Percentiles rank a stretch among this genome's conserved stretches.
phyloP scores from a whole-genome alignment of 2,329 filamentous ascomycete genomes.

The Beauveria medogensis region DNA sequence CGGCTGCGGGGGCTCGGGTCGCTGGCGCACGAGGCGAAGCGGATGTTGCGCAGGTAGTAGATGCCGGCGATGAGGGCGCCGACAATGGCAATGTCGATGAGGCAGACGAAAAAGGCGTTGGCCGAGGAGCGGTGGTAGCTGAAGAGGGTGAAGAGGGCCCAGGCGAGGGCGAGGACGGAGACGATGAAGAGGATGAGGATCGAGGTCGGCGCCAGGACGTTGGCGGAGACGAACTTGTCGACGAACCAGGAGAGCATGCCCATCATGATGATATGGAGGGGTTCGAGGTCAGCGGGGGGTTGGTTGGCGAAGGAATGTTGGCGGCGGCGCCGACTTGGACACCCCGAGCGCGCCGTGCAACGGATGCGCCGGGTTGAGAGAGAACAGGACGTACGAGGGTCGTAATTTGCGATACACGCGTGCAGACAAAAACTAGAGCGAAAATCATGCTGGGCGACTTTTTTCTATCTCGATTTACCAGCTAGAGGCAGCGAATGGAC shows the following conservation, averaged over 20 bases:
- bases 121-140: conserved; percentile 53
- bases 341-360: background rate
- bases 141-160: conserved; percentile 58
- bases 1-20: conserved; percentile 40
- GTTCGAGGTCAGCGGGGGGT: conserved; percentile 6
- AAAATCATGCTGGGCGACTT: conserved; percentile 45
- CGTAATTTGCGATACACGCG: conserved; percentile 54
- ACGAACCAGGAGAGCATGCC: conserved; percentile 63
- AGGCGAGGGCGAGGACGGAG: conserved; percentile 53
- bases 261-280: conserved; percentile 50
- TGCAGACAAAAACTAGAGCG: conserved; percentile 54
- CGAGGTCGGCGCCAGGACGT: conserved; percentile 52
- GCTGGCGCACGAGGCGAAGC: conserved; percentile 59
- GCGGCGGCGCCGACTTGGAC: background rate
- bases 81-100: conserved; percentile 54
- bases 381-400: conserved; percentile 36
- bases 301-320: background rate
- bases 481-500: background rate
- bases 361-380: background rate
- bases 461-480: background rate
- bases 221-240: conserved; percentile 46
- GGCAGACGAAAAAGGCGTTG: conserved; percentile 53
- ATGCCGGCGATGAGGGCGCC: conserved; percentile 57
- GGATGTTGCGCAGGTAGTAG: conserved; percentile 51
- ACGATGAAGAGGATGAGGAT: conserved; percentile 63